Evolutionary conservation across 73 alveolate genomes (phyloP).

Genomic region (Blepharisma japonicum): DNA sequence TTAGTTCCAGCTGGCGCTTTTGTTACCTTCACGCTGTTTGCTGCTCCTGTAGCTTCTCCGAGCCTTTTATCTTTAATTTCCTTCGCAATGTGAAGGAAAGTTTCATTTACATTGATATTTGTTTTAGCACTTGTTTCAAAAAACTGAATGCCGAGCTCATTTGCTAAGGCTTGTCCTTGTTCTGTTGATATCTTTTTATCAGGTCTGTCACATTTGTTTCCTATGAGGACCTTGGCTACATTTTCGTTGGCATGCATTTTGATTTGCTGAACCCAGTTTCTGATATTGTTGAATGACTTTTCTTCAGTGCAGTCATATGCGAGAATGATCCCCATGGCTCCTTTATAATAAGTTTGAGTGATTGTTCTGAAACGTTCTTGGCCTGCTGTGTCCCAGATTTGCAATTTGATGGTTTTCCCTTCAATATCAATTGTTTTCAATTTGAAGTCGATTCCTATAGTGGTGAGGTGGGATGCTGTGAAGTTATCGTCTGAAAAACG

Average conservation of each 20-base stretch:
- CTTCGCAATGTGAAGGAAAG: constrained; percentile 33
- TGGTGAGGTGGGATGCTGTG: constrained; percentile 51
- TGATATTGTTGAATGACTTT: constrained; percentile 60
- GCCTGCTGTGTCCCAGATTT: constrained; percentile 95
- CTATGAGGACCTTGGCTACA: constrained; percentile 62
- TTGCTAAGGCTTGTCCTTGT: constrained; percentile 56
- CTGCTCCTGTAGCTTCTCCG: no score
- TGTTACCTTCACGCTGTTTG: no score
- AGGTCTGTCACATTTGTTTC: constrained; percentile 55
- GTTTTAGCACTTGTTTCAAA: constrained; percentile 75
- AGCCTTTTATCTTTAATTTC: constrained; percentile 25
- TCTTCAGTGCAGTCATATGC: constrained; percentile 74
- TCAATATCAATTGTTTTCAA: constrained; percentile 52
- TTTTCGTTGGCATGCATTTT: constrained; percentile 61
- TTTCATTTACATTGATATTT: constrained; percentile 49
- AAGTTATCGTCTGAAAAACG: constrained; percentile 61
- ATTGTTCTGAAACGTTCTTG: constrained; percentile 77
- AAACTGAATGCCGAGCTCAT: constrained; percentile 54
- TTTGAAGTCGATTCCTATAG: constrained; percentile 72
- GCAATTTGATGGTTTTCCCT: constrained; percentile 46
- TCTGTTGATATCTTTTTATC: constrained; percentile 46
- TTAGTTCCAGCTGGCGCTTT: no score
- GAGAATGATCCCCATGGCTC: constrained; percentile 77
- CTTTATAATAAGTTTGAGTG: constrained; percentile 75
- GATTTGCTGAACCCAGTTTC: constrained; percentile 61